Evolutionary conservation across 257 asterid species (phyloP).

Genomic region (Agastache rugosa): DNA sequence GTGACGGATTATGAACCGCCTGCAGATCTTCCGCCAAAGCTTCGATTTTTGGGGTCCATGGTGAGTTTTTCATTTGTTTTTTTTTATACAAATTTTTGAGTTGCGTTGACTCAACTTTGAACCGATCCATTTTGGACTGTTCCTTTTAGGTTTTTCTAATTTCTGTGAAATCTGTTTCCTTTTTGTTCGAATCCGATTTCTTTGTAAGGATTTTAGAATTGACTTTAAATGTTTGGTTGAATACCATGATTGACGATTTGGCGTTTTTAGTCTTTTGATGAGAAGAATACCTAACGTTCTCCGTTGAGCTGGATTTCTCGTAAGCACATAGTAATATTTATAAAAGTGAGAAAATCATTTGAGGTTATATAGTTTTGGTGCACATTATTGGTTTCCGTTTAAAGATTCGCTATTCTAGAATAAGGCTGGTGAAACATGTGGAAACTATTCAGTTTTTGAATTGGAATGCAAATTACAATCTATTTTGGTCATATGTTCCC

Average conservation of each 20-base stretch:
- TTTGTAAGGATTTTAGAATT: background rate
- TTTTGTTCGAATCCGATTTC: constrained; percentile 1
- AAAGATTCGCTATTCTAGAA: constrained; percentile 22
- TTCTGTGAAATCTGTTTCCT: background rate
- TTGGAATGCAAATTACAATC: constrained; percentile 22
- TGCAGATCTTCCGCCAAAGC: constrained; percentile 46
- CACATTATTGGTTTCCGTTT: constrained; percentile 3
- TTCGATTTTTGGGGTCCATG: constrained; percentile 36
- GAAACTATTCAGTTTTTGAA: constrained; percentile 21
- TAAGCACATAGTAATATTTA: background rate
- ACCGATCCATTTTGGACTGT: constrained; percentile 37
- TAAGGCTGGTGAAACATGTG: constrained; percentile 24
- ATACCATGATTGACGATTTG: constrained; percentile 9
- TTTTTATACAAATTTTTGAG: background rate
- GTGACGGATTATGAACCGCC: constrained; percentile 21
- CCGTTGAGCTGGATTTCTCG: constrained; percentile 8
- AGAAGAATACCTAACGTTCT: constrained; percentile 25
- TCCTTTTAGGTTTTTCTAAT: constrained; percentile 6
- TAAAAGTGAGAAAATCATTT: background rate
- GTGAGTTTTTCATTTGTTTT: constrained; percentile 35
- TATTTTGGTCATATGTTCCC: constrained; percentile 26
- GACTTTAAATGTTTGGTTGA: background rate
- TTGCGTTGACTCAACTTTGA: constrained; percentile 51
- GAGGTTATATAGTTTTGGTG: constrained; percentile 8
- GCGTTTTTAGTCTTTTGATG: background rate